A percentile compares a stretch with the other conserved stretches of the same genome.
phyloP scores from a whole-genome alignment of 2,329 filamentous ascomycete genomes.

The Hysterium pulicare region DNA sequence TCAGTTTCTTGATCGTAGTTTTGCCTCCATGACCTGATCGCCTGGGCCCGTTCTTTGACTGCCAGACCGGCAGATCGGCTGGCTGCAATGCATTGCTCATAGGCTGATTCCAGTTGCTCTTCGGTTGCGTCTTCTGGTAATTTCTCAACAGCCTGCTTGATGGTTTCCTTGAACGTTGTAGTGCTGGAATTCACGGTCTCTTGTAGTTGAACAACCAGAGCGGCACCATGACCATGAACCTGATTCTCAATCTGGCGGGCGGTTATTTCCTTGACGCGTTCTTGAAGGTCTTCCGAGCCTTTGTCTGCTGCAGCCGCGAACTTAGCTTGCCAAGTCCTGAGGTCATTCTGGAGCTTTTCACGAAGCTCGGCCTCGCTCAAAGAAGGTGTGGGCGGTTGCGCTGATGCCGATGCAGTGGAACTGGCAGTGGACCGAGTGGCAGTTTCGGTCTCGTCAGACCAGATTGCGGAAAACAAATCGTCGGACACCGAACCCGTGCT shows the following conservation, averaged over 20 bases:
- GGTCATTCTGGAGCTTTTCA: slow-evolving; percentile 68
- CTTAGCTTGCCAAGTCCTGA: slow-evolving; percentile 82
- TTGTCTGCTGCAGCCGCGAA: slow-evolving; percentile 83
- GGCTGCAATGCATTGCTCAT: slow-evolving; percentile 51
- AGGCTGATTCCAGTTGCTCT: slow-evolving; percentile 49
- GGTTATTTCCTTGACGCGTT: slow-evolving; percentile 68
- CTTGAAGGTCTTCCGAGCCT: slow-evolving; percentile 66
- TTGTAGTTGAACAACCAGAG: slow-evolving; percentile 66
- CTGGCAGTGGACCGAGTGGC: slow-evolving; percentile 9
- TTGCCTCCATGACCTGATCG: slow-evolving; percentile 72
- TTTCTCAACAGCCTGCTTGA: slow-evolving; percentile 53
- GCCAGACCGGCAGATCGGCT: slow-evolving; percentile 67
- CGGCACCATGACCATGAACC: slow-evolving; percentile 62
- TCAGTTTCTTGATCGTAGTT: slow-evolving; percentile 68
- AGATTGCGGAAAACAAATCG: slow-evolving; percentile 3
- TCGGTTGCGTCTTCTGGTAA: slow-evolving; percentile 59
- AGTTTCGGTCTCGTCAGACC: slow-evolving; percentile 7
- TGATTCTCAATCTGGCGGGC: slow-evolving; percentile 65
- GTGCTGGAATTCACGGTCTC: slow-evolving; percentile 64
- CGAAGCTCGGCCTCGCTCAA: slow-evolving; percentile 43
- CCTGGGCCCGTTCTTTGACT: slow-evolving; percentile 75
- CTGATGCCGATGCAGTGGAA: slow-evolving; percentile 13
- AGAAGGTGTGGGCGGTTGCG: slow-evolving; percentile 14
- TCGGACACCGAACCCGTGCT: neutral
- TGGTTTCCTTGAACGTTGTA: slow-evolving; percentile 62